Percentiles rank a stretch among this genome's conserved stretches.
phyloP scores from a whole-genome alignment of 306 rosid species.

The Medicago lupulina region DNA sequence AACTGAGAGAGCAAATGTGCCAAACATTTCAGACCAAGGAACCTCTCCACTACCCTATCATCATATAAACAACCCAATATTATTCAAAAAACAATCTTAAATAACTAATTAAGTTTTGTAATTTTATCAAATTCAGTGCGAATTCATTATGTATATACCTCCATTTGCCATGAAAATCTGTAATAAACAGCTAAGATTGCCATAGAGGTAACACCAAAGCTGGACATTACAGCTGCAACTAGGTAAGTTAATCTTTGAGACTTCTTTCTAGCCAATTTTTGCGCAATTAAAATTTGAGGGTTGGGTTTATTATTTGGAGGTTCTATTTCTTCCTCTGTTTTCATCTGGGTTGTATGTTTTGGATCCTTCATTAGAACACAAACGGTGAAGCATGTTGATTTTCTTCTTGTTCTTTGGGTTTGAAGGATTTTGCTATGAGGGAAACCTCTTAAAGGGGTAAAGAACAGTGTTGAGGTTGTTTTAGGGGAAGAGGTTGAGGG shows the following conservation, averaged over 20 bases:
- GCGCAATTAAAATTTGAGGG: conserved; percentile 24
- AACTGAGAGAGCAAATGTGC: conserved; percentile 90
- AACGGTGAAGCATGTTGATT: conserved; percentile 43
- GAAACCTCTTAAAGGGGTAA: conserved; percentile 43
- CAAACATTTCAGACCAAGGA: conserved; percentile 72
- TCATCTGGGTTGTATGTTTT: conserved; percentile 44
- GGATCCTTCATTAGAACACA: conserved; percentile 71
- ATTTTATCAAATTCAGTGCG: no score
- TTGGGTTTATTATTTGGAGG: conserved; percentile 33
- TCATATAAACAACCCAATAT: background rate
- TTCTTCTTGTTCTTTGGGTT: conserved; percentile 41
- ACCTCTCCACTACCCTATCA: conserved; percentile 38
- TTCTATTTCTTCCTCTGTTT: conserved; percentile 32
- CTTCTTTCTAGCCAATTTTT: conserved; percentile 65
- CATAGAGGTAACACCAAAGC: conserved; percentile 89
- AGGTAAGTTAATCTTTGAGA: conserved; percentile 86
- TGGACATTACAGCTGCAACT: conserved; percentile 87
- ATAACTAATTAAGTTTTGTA: no score
- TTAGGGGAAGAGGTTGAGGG: conserved; percentile 42
- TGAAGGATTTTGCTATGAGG: conserved; percentile 34
- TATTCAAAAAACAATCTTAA: background rate
- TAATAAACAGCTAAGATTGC: conserved; percentile 84
- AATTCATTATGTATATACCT: conserved; percentile 39
- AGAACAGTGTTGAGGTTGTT: conserved; percentile 42
- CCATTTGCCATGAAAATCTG: conserved; percentile 94